Percentiles rank a stretch among this genome's conserved stretches.
phyloP scores from a whole-genome alignment of 1,139 yeast species.

The Magnusiomyces sp. region DNA sequence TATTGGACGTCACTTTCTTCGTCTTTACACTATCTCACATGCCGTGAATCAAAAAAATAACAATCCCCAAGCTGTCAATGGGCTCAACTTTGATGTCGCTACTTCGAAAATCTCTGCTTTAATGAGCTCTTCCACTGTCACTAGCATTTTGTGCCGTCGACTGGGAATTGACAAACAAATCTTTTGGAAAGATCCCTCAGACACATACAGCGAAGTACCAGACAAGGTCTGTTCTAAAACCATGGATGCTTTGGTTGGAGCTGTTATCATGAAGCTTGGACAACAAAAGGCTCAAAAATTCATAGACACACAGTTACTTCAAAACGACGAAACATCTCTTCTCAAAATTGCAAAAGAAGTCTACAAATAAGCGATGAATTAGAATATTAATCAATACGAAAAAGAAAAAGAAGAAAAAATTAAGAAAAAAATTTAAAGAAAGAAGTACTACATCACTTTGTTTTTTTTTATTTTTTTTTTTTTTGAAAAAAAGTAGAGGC shows the following conservation, averaged over 20 bases:
- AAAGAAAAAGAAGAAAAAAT: neutral
- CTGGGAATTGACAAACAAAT: constrained; percentile 37
- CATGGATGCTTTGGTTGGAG: constrained; percentile 72
- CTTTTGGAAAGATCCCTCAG: constrained; percentile 52
- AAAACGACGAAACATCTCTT: constrained; percentile 22
- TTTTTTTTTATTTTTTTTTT: too few species aligned
- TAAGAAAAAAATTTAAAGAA: neutral
- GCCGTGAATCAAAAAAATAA: constrained; percentile 35
- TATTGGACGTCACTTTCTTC: constrained; percentile 67
- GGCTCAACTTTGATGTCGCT: constrained; percentile 47
- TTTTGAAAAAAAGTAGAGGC: too few species aligned
- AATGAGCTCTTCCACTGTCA: constrained; percentile 25
- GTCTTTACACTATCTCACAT: constrained; percentile 48
- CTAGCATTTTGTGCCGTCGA: constrained; percentile 38
- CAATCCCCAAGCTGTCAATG: constrained; percentile 40
- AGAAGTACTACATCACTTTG: too few species aligned
- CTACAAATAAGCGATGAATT: neutral
- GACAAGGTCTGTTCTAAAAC: constrained; percentile 56
- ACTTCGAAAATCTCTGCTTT: constrained; percentile 24
- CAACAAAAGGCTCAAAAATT: constrained; percentile 30
- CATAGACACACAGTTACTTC: constrained; percentile 26
- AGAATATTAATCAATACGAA: neutral
- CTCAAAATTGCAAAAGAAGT: constrained; percentile 17
- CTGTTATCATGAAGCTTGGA: constrained; percentile 65
- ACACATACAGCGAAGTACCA: constrained; percentile 28